phyloP scores from a whole-genome alignment of 2,329 filamentous ascomycete genomes.

The Fusarium sp. region DNA sequence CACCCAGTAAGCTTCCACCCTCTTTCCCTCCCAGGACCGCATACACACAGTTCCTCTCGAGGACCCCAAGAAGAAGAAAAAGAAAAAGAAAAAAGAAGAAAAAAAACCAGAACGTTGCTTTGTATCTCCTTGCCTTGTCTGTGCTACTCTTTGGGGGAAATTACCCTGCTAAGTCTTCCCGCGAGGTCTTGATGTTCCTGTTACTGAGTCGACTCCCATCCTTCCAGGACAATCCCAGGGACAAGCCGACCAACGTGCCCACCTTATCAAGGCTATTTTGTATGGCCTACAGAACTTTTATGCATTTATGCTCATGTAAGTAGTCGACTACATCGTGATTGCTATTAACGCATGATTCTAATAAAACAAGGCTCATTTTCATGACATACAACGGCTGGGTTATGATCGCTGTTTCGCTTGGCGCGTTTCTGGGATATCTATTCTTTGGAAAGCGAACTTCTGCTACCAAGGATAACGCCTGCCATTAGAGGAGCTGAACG shows the following conservation, averaged over 20 bases:
- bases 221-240: constrained; percentile 79
- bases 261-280: constrained; percentile 82
- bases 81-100: not conserved
- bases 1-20: constrained; percentile 62
- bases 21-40: constrained; percentile 1
- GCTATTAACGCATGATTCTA: not conserved
- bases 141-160: constrained; percentile 28
- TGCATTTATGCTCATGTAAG: constrained; percentile 99
- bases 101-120: constrained; percentile 31
- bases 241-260: constrained; percentile 74
- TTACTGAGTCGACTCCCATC: constrained; percentile 74
- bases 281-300: constrained; percentile 98
- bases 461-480: constrained; percentile 84
- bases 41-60: constrained; percentile 18
- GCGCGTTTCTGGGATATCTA: constrained; percentile 89
- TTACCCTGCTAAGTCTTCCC: constrained; percentile 50
- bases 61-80: constrained; percentile 5
- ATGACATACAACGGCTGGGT: constrained; percentile 99
- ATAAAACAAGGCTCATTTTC: constrained; percentile 83
- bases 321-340: not conserved
- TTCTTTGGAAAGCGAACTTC: constrained; percentile 79
- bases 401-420: constrained; percentile 90
- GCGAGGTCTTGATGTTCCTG: constrained; percentile 53
- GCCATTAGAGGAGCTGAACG: not conserved
- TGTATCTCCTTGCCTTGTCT: constrained; percentile 24